Base-by-base conservation (phyloP, 1,139 yeast genomes). In the Blastobotrys raffinosifermentans region DNA sequence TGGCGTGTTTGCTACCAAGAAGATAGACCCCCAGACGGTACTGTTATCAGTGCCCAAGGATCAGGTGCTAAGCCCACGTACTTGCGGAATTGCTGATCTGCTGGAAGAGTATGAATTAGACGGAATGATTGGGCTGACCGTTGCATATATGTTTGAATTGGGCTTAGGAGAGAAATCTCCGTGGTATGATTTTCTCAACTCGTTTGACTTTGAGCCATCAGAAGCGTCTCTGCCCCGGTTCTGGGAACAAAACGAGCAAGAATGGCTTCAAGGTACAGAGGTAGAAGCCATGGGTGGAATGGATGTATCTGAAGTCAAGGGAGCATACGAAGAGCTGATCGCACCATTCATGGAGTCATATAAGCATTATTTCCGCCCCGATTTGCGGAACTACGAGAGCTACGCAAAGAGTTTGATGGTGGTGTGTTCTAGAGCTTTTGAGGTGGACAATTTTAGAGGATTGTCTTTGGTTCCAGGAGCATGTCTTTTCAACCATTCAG, bases 391-490 rank as follows among this genome's bases (percentile, higher is more conserved):
- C 3, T 51, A 48, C 26, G 54, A 54, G 15, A 57, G 54, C n/a
- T 65, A 60, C 40, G 38, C 44, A 9, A 42, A 51, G n/a, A 58
- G 66, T 0, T 44, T 61, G 15, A 47, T 58, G 11, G 54, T 58
- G 4, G 77, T 85, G 10, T 75, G 87, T 0, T 77, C 94, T 1
- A 69, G 95, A 42, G 87, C 89, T 1, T 86, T 87, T 55, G 79
- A 78, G 38, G 77, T 89, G 14, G 96, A 89, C 56, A 70, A 69
- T 33, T 86, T 63, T 55, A 84, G 80, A 50, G 83, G 79, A 19
- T 69, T 81, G 27, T 84, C 83, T 0, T 63, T 89, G 43, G 95
- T 87, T 20, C 96, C 96, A 0, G 89, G 89, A 11, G 96, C 96
- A 0, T 95, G 89, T 58, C 64, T 89, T 34, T 87, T 87, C 63